Conservation (phyloP, 2,329 filamentous ascomycete species). For the Chaetomiaceae sp. region DNA sequence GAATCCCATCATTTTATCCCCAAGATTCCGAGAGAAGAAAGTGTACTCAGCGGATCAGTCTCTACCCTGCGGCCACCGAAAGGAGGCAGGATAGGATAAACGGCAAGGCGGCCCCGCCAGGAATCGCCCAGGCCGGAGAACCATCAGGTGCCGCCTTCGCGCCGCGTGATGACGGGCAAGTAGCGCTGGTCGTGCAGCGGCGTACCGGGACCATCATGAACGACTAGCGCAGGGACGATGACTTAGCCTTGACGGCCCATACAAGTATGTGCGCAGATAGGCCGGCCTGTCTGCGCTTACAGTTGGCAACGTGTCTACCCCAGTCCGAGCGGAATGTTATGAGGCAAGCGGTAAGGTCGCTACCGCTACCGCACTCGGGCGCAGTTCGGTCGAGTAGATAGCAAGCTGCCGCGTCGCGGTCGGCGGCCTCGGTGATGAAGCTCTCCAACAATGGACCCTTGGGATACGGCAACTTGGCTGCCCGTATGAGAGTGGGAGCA, state of each 20-base stretch:
- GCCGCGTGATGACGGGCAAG: background rate
- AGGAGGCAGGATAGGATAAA: slow-evolving; percentile 1
- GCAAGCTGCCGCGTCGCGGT: background rate
- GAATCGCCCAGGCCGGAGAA: background rate
- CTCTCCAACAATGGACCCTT: background rate
- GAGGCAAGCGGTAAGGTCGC: background rate
- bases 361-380: no score
- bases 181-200: background rate
- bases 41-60: no score
- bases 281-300: background rate
- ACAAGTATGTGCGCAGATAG: background rate
- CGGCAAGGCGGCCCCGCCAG: background rate
- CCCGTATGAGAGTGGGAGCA: background rate
- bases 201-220: background rate
- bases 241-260: background rate
- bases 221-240: background rate
- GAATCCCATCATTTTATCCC: no score
- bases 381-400: background rate
- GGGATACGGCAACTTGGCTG: background rate
- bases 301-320: background rate
- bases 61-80: no score
- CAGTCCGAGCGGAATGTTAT: background rate
- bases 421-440: background rate
- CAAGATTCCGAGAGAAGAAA: no score
- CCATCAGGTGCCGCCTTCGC: background rate